Base-by-base conservation (phyloP, 2,329 filamentous ascomycete genomes). In the Fusarium pseudocircinatum region DNA sequence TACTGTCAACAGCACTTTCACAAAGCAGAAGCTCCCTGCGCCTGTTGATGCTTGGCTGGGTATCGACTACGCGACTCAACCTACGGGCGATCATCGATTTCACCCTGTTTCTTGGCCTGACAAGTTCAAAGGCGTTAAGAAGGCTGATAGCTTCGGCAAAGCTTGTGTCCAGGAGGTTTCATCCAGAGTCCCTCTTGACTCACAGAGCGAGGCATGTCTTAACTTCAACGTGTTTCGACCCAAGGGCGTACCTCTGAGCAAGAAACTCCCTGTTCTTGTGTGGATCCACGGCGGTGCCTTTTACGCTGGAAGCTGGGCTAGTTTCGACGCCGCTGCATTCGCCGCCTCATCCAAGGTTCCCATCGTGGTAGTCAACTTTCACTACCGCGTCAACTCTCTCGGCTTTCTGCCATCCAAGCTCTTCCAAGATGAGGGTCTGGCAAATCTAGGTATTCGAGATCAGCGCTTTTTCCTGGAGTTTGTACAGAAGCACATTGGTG, bases 381-480 rank as follows among this genome's bases (percentile, higher is more conserved):
- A 86, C 69, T 86, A 86, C 64, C 83, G 85, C 6, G 44, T 70
- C 68, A 81, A 63, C 49, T 81, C 72, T 12, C 77, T 87, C 0
- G 85, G 85, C 0, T 81, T 77, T 20, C 81, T 89, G 16, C 87
- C 87, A 0, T 89, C 67, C 72, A 83, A 39, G 28, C 60, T 83
- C 26, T 75, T 82, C 13, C 82, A 84, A 36, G 79, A 81, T 0
- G 75, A 77, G 6, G 80, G 79, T 1, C 59, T 84, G 24, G 63
- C 87, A 14, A 91, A 91, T 65, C 85, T 86, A 2, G 88, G 88
- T 0, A 78, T 90, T 1, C 80, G 87, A 6, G 88, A 90, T 65
- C 87, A 89, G 72, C 82, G 84, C 20, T 84, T 85, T 8, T 84
- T 86, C 5, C 77, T 91, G 4, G 77, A 85, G 70, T 90, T 89